Evolutionary conservation across 768 basidiomycete species (phyloP).

Genomic region (Hygrocybe punicea): DNA sequence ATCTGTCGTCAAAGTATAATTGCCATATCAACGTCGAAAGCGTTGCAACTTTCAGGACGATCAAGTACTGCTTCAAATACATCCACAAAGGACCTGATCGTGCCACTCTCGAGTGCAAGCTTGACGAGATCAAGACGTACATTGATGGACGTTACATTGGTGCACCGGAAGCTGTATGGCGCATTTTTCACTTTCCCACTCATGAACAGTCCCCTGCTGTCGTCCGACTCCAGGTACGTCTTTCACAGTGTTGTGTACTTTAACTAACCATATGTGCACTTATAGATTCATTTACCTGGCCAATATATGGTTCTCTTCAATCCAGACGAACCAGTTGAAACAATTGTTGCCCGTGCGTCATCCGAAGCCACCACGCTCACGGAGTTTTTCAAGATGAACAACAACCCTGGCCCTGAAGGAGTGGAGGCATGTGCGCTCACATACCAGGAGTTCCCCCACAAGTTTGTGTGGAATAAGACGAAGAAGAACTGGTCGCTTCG

Average conservation of each 20-base stretch:
- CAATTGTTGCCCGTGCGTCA: constrained; percentile 35
- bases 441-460: constrained; percentile 36
- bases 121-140: constrained; percentile 34
- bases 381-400: background rate
- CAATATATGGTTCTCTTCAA: constrained; percentile 27
- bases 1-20: too few species aligned
- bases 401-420: constrained; percentile 24
- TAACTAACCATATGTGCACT: too few species aligned
- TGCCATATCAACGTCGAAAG: too few species aligned
- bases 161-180: constrained; percentile 33
- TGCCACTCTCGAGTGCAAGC: constrained; percentile 23
- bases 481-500: constrained; percentile 10
- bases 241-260: too few species aligned
- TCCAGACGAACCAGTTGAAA: constrained; percentile 29
- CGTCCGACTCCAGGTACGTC: too few species aligned
- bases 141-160: constrained; percentile 36
- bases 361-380: constrained; percentile 33
- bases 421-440: constrained; percentile 13
- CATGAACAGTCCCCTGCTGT: constrained; percentile 35
- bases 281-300: too few species aligned
- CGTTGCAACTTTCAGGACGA: too few species aligned
- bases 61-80: too few species aligned
- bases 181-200: constrained; percentile 31
- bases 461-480: constrained; percentile 23
- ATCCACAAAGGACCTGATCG: too few species aligned